Percentiles rank a stretch among this genome's conserved stretches.
These are phyloP conservation scores for Suillus bovinus DNA, from an alignment of 768 basidiomycete genomes.

Conservation along the genomic window DNA sequence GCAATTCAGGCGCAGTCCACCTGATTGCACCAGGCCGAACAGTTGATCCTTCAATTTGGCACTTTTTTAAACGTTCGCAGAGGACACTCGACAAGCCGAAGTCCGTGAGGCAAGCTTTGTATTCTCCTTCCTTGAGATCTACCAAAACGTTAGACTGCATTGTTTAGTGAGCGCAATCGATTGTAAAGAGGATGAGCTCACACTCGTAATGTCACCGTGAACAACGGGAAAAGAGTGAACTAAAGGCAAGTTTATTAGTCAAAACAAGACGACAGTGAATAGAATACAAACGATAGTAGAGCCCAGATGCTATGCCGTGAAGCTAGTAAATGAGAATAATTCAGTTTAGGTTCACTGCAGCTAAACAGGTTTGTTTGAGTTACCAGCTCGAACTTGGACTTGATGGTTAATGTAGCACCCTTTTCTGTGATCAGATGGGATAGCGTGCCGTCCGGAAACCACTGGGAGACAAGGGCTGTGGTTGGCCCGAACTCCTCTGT, in stretches of 20 bases:
- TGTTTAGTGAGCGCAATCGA: not conserved
- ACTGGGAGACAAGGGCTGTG: constrained; percentile 20
- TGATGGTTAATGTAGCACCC: constrained; percentile 8
- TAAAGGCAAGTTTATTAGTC: not conserved
- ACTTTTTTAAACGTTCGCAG: constrained; percentile 18
- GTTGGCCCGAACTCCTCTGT: constrained; percentile 15
- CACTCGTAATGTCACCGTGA: constrained; percentile 9
- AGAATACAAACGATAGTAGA: not conserved
- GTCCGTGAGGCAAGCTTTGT: constrained; percentile 40
- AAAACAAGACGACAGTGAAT: not conserved
- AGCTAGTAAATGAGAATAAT: not conserved
- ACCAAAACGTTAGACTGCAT: constrained; percentile 43
- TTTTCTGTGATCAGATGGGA: constrained; percentile 6
- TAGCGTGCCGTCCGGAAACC: constrained; percentile 11
- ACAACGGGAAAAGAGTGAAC: constrained; percentile 1
- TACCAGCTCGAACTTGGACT: constrained; percentile 18
- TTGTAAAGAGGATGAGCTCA: not conserved
- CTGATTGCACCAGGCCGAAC: constrained; percentile 35
- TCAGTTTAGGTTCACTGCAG: not conserved
- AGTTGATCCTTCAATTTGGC: not conserved
- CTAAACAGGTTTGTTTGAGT: not conserved
- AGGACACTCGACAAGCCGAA: constrained; percentile 43
- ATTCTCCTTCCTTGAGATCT: constrained; percentile 28
- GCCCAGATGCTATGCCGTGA: constrained; percentile 1
- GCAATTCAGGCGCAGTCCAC: constrained; percentile 43